A percentile compares a stretch with the other conserved stretches of the same genome.
phyloP scores from a whole-genome alignment of 2,329 filamentous ascomycete species.

The Fusarium pseudonygamai region DNA sequence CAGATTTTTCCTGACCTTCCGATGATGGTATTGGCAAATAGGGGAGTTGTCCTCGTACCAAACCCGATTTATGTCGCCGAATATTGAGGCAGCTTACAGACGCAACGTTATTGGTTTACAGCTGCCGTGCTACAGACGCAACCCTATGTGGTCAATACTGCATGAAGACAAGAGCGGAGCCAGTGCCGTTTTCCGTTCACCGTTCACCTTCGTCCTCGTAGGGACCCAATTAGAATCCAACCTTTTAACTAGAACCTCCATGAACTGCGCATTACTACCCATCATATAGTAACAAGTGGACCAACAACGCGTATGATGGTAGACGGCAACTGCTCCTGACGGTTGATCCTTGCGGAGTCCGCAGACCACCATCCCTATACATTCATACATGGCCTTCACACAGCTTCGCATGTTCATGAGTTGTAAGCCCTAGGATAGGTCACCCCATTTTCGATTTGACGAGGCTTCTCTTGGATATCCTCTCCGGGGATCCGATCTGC shows the following conservation, averaged over 20 bases:
- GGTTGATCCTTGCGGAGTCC: neutral
- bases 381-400: neutral
- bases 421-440: no score
- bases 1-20: neutral
- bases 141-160: neutral
- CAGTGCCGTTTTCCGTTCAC: neutral
- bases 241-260: accelerated
- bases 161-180: accelerated
- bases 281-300: accelerated
- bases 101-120: no score
- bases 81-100: no score
- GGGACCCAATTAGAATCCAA: accelerated
- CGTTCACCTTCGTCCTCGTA: neutral
- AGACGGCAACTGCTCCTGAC: neutral
- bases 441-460: no score
- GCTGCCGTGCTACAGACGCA: accelerated
- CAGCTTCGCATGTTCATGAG: accelerated
- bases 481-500: neutral
- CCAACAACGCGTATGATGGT: neutral
- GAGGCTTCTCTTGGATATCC: no score
- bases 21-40: neutral
- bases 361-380: accelerated
- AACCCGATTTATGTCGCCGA: no score
- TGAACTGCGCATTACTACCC: neutral
- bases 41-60: neutral